phyloP scores from a whole-genome alignment of 306 rosid genomes.

The Gynostemma pentaphyllum region DNA sequence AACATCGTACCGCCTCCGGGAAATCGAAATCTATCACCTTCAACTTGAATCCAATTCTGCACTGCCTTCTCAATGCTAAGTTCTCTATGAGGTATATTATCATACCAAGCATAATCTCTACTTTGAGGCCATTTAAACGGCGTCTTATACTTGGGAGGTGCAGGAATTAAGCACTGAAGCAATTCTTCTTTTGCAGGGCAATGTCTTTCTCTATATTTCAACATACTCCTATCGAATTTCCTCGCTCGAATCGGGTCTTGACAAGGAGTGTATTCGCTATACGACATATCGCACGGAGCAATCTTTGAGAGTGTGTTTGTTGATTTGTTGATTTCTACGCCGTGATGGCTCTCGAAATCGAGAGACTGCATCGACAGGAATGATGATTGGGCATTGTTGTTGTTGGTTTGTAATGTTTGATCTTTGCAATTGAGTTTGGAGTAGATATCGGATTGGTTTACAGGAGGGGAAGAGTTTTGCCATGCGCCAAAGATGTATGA shows the following conservation, averaged over 20 bases:
- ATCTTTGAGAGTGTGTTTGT: slow-evolving; percentile 24
- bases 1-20: slow-evolving; percentile 99
- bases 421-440: slow-evolving; percentile 39
- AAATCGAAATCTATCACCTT: slow-evolving; percentile 73
- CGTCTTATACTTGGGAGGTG: slow-evolving; percentile 83
- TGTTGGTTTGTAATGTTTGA: neutral
- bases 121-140: slow-evolving; percentile 98
- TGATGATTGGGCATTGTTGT: neutral
- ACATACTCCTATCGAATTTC: slow-evolving; percentile 62
- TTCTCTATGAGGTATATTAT: slow-evolving; percentile 83
- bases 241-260: slow-evolving; percentile 58
- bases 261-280: slow-evolving; percentile 85
- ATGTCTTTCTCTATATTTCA: slow-evolving; percentile 87
- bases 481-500: slow-evolving; percentile 73
- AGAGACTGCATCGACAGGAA: slow-evolving; percentile 17
- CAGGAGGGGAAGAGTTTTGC: slow-evolving; percentile 32
- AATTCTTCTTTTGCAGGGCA: slow-evolving; percentile 74
- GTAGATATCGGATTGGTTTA: slow-evolving; percentile 35
- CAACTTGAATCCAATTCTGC: slow-evolving; percentile 96
- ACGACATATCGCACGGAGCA: slow-evolving; percentile 48
- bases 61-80: slow-evolving; percentile 90
- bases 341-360: slow-evolving; percentile 75
- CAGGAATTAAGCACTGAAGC: slow-evolving; percentile 58
- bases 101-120: slow-evolving; percentile 85
- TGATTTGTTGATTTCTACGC: slow-evolving; percentile 31